Conservation (phyloP, 1,139 yeast species). For the Geotrichum restrictum region DNA sequence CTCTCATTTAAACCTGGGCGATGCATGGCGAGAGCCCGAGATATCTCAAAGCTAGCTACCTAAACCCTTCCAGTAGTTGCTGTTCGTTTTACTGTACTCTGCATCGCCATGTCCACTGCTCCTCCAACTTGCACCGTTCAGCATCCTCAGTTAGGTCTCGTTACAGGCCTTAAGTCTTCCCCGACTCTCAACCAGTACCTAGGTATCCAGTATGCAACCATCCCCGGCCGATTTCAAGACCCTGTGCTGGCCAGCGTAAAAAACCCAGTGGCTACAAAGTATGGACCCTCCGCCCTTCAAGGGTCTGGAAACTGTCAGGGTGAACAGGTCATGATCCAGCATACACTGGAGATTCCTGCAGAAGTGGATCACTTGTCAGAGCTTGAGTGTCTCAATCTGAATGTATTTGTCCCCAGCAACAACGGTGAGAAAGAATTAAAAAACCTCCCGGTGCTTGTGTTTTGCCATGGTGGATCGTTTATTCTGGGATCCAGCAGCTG, state of each 20-base stretch:
- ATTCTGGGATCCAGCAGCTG: constrained; percentile 26
- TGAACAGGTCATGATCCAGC: neutral
- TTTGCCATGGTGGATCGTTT: constrained; percentile 35
- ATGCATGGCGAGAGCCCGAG: too few relatives aligned
- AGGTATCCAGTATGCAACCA: neutral
- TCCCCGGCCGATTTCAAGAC: neutral
- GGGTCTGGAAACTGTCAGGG: neutral
- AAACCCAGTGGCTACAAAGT: neutral
- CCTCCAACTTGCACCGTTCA: neutral
- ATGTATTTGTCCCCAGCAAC: neutral
- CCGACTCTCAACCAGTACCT: neutral
- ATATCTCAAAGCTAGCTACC: too few relatives aligned
- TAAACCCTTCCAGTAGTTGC: too few relatives aligned
- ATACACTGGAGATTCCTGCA: neutral
- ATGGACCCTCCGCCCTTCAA: neutral
- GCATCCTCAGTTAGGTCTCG: neutral
- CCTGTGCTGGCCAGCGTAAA: neutral
- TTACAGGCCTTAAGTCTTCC: neutral
- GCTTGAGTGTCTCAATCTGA: neutral
- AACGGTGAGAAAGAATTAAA: neutral
- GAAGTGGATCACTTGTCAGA: neutral
- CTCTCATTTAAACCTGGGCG: too few relatives aligned
- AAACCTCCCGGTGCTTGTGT: constrained; percentile 32
- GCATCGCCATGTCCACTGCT: neutral
- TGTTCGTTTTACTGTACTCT: too few relatives aligned